Percentiles rank a stretch among this genome's conserved stretches.
These are phyloP conservation scores for Helianthus tuberosus DNA, from an alignment of 129 eudicot species.

Conservation along the genomic window DNA sequence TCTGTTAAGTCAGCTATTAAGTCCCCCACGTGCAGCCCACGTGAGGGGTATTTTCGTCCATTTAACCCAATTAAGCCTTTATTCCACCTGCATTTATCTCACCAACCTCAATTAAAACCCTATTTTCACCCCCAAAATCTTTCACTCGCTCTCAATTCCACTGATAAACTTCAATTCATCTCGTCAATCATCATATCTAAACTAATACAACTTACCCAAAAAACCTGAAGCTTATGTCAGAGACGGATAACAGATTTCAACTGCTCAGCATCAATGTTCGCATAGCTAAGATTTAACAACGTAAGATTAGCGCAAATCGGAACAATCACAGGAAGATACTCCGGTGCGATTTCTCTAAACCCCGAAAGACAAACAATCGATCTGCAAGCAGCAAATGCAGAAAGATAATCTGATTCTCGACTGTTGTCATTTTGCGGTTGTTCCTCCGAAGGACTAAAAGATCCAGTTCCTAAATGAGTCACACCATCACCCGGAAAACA, in stretches of 20 bases:
- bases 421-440: constrained; percentile 37
- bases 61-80: too few relatives aligned
- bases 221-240: constrained; percentile 70
- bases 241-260: constrained; percentile 56
- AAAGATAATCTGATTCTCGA: constrained; percentile 53
- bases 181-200: too few relatives aligned
- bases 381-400: constrained; percentile 72
- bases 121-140: too few relatives aligned
- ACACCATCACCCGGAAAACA: constrained; percentile 52
- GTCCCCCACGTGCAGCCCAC: too few relatives aligned
- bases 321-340: constrained; percentile 47
- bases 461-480: constrained; percentile 78
- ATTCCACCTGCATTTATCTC: too few relatives aligned
- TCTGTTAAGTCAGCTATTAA: too few relatives aligned
- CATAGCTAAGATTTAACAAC: constrained; percentile 70
- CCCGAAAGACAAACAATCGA: constrained; percentile 72
- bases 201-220: constrained; percentile 52
- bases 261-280: constrained; percentile 57
- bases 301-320: constrained; percentile 72
- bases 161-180: too few relatives aligned
- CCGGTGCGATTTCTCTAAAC: constrained; percentile 56
- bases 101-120: too few relatives aligned
- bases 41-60: too few relatives aligned
- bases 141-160: too few relatives aligned
- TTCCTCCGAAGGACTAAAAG: constrained; percentile 41